Percentiles rank a stretch among this genome's conserved stretches.
Conservation (phyloP, 2,329 filamentous ascomycete species). For the Venturia carpophila region DNA sequence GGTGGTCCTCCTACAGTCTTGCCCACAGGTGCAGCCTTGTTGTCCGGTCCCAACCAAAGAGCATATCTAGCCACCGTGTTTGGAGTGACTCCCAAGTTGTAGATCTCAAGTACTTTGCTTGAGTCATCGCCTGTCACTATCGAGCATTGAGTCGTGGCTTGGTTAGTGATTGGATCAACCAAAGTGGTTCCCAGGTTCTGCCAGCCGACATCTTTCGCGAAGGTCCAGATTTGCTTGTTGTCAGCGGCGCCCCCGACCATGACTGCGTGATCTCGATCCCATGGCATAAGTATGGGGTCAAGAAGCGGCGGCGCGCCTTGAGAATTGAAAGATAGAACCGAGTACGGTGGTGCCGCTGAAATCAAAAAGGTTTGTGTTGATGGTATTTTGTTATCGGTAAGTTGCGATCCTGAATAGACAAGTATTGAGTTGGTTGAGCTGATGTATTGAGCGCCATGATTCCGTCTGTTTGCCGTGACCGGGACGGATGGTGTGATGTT, state of each 20-base stretch:
- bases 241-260: slow-evolving; percentile 64
- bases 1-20: slow-evolving; percentile 32
- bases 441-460: slow-evolving; percentile 71
- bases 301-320: slow-evolving; percentile 51
- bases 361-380: slow-evolving; percentile 74
- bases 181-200: slow-evolving; percentile 57
- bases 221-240: slow-evolving; percentile 66
- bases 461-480: slow-evolving; percentile 59
- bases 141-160: slow-evolving; percentile 52
- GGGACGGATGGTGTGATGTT: slow-evolving; percentile 42
- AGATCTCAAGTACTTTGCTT: slow-evolving; percentile 71
- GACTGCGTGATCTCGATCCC: slow-evolving; percentile 61
- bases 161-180: slow-evolving; percentile 45
- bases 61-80: slow-evolving; percentile 66
- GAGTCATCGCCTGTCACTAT: slow-evolving; percentile 65
- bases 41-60: slow-evolving; percentile 51
- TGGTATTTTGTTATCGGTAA: slow-evolving; percentile 44
- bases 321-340: slow-evolving; percentile 51
- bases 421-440: slow-evolving; percentile 62
- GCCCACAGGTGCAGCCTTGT: slow-evolving; percentile 42
- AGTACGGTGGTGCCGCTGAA: slow-evolving; percentile 56
- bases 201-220: slow-evolving; percentile 59
- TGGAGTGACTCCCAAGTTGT: slow-evolving; percentile 65
- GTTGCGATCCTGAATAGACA: slow-evolving; percentile 69
- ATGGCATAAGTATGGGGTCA: slow-evolving; percentile 65